These are phyloP conservation scores for Phytophthora rubi DNA, from an alignment of 352 stramenopile genomes.

Conservation along the genomic window DNA sequence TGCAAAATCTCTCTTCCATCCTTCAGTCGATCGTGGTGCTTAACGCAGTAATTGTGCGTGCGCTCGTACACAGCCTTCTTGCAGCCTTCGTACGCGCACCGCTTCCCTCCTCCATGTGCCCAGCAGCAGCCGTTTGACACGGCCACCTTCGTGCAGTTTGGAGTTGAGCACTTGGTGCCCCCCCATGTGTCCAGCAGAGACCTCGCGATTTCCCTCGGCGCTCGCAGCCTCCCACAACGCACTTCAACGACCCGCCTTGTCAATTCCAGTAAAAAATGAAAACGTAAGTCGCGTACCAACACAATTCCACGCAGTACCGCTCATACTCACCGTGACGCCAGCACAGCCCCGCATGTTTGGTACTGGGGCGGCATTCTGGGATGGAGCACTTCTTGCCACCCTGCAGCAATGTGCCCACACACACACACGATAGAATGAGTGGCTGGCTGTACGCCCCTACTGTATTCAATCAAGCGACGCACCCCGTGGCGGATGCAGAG, in stretches of 20 bases:
- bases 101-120: constrained; percentile 46
- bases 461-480: constrained; percentile 2
- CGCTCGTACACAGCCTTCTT: constrained; percentile 37
- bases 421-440: neutral
- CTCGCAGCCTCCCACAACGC: constrained; percentile 43
- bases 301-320: neutral
- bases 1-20: neutral
- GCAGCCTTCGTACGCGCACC: constrained; percentile 36
- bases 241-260: constrained; percentile 43
- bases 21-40: constrained; percentile 31
- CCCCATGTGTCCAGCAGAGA: constrained; percentile 49
- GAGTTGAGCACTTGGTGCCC: constrained; percentile 38
- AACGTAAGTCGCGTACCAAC: neutral
- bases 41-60: constrained; percentile 44
- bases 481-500: constrained; percentile 53
- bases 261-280: neutral
- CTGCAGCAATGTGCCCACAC: constrained; percentile 4
- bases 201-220: constrained; percentile 51
- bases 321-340: constrained; percentile 11
- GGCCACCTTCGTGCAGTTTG: constrained; percentile 35
- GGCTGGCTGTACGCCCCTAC: neutral
- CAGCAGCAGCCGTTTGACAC: constrained; percentile 45
- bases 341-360: constrained; percentile 32
- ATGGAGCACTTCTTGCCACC: constrained; percentile 45
- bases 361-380: constrained; percentile 32